phyloP scores from a whole-genome alignment of 1,284 basidiomycete genomes.

The Rhodotorula sp. region DNA sequence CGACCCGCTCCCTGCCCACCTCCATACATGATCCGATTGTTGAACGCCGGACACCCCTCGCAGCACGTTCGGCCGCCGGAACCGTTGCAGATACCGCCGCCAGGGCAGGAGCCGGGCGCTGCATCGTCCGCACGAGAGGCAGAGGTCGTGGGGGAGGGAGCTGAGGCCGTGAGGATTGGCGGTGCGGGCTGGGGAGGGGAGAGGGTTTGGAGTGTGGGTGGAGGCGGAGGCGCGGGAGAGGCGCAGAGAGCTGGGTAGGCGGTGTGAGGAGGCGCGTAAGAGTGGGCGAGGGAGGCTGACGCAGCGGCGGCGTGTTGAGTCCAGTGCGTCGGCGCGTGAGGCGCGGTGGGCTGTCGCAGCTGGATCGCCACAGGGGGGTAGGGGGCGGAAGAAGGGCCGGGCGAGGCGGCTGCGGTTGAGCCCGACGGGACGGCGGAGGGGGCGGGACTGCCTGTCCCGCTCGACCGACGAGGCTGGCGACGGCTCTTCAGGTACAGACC shows the following conservation, averaged over 20 bases:
- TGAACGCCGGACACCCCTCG: slow-evolving; percentile 88
- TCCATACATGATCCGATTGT: slow-evolving; percentile 58
- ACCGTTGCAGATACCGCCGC: slow-evolving; percentile 91
- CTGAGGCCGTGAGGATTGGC: not conserved
- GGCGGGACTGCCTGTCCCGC: not conserved
- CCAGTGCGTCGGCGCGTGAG: not conserved
- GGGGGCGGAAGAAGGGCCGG: not conserved
- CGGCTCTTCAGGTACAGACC: slow-evolving; percentile 33
- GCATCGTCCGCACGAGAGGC: slow-evolving; percentile 23
- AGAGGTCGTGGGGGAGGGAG: not conserved
- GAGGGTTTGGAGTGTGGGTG: not conserved
- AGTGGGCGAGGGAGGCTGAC: not conserved
- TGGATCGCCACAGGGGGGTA: not conserved
- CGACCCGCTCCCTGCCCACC: not conserved
- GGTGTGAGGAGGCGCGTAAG: not conserved
- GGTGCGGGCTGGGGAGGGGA: not conserved
- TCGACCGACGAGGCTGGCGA: slow-evolving; percentile 1
- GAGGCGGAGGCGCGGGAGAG: not conserved
- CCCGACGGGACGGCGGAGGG: too few species aligned
- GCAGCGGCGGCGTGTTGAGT: not conserved
- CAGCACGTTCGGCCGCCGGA: slow-evolving; percentile 87
- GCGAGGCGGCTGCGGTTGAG: not conserved
- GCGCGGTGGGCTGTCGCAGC: not conserved
- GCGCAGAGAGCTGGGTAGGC: not conserved
- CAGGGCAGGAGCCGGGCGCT: slow-evolving; percentile 71